Evolutionary conservation across 495 filamentous ascomycete genomes (phyloP).

Genomic region (Aspergillus olivimuriae): DNA sequence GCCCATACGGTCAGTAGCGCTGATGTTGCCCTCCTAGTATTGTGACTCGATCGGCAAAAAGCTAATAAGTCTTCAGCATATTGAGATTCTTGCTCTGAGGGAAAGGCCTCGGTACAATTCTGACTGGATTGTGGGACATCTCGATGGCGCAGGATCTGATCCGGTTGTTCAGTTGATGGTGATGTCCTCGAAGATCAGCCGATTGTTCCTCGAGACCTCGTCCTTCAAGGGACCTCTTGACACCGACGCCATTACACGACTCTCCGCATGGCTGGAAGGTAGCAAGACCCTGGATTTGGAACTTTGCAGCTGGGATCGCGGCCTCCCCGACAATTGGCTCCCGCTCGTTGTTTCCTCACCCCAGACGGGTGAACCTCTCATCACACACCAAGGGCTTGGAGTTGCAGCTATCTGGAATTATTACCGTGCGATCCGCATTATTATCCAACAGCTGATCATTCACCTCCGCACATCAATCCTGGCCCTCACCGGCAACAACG

Average conservation of each 20-base stretch:
- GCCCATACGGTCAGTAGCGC: constrained; percentile 35
- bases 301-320: constrained; percentile 30
- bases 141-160: constrained; percentile 26
- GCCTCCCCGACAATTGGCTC: constrained; percentile 32
- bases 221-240: constrained; percentile 11
- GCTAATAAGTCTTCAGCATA: no score
- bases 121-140: constrained; percentile 23
- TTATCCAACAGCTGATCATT: constrained; percentile 28
- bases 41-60: no score
- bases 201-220: constrained; percentile 22
- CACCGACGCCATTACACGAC: constrained; percentile 12
- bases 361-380: constrained; percentile 25
- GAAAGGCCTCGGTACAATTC: constrained; percentile 28
- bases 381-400: constrained; percentile 30
- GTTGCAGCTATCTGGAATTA: constrained; percentile 33
- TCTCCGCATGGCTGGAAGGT: constrained; percentile 19
- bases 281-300: constrained; percentile 24
- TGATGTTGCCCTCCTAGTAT: no score
- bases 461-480: constrained; percentile 20
- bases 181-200: constrained; percentile 26
- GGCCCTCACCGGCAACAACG: constrained; percentile 5
- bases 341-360: constrained; percentile 31
- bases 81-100: constrained; percentile 33
- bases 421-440: constrained; percentile 34
- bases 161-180: constrained; percentile 35